Evolutionary conservation across 345 rosid genomes (phyloP), one percentile per base, ranked within the genome.

Genomic region (Populus davidiana): DNA sequence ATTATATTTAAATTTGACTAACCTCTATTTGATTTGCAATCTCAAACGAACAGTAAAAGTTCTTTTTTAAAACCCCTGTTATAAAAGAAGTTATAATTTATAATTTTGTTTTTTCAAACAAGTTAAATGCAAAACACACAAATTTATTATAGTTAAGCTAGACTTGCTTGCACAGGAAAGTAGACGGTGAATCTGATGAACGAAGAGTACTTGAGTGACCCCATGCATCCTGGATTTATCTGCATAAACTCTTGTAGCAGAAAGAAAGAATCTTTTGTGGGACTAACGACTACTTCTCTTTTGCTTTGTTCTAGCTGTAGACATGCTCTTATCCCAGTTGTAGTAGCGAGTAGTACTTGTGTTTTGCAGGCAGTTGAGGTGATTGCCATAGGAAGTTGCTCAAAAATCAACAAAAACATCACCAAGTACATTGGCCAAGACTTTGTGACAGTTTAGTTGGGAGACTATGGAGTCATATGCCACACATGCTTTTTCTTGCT

Each of bases 171-270:
- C 80, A 86, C 73, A 74, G 74, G 75, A 80, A 77, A 76, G 84
- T 77, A 79, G 82, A 83, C 31, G 47, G 25, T 82, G 80, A 68
- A 66, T 78, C 43, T 56, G 71, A 66, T 43, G 54, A 66, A 47
- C 23, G 71, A 56, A 78, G 39, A 81, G 84, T 35, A 54, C 61
- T 2, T 7, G 61, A 54, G 61, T 84, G 80, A 82, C 87, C 84
- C 88, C 88, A 79, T 86, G 87, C 82, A 85, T 71, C 75, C 75
- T 82, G 84, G 83, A 88, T 85, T 83, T 84, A 84, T 80, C 78
- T 82, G 23, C 47, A 64, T 38, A 16, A 73, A 76, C 85, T 81
- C 82, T 83, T 71, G 41, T 65, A 75, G 77, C 61, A 80, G 80
- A 75, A 76, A 78, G 69, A 81, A 64, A 59, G 79, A 87, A 83